A percentile compares a stretch with the other conserved stretches of the same genome.
Evolutionary conservation across 192 early-diverging fungal species (phyloP).

Genomic region (Coemansia sp.): DNA sequence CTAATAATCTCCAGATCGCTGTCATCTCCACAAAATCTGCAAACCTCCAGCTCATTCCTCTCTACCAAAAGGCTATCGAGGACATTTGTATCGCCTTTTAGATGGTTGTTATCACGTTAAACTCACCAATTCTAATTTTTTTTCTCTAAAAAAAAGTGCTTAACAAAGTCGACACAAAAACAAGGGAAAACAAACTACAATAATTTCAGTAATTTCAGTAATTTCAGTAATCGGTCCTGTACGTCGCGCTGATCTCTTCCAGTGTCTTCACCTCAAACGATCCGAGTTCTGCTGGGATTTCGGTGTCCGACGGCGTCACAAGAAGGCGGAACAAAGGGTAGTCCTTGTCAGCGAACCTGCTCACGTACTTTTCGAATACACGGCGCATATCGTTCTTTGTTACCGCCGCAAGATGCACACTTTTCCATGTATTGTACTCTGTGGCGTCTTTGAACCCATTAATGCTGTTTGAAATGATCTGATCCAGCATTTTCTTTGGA

Average conservation of each 20-base stretch:
- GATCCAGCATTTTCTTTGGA: constrained; percentile 15
- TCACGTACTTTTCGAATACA: constrained; percentile 32
- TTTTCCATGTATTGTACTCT: constrained; percentile 25
- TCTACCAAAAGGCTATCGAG: constrained; percentile 52
- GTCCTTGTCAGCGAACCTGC: constrained; percentile 21
- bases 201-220: background rate
- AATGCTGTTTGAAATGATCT: constrained; percentile 15
- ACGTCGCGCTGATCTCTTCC: constrained; percentile 6
- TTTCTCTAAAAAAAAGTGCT: background rate
- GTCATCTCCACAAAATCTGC: constrained; percentile 46
- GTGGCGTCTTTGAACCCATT: constrained; percentile 25
- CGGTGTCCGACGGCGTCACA: constrained; percentile 29
- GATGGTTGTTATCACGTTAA: background rate
- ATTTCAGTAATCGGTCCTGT: background rate
- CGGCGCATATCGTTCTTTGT: constrained; percentile 30
- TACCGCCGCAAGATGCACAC: constrained; percentile 24
- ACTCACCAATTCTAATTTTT: too few species aligned
- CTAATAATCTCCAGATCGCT: constrained; percentile 44
- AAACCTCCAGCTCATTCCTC: constrained; percentile 31
- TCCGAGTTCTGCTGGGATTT: constrained; percentile 31
- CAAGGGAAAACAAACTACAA: background rate
- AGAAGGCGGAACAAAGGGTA: constrained; percentile 23
- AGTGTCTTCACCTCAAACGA: constrained; percentile 21
- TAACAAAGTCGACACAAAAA: background rate
- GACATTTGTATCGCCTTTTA: constrained; percentile 53